Evolutionary conservation across 148 eudicot species (phyloP).

Genomic region (Spergularia marina): DNA sequence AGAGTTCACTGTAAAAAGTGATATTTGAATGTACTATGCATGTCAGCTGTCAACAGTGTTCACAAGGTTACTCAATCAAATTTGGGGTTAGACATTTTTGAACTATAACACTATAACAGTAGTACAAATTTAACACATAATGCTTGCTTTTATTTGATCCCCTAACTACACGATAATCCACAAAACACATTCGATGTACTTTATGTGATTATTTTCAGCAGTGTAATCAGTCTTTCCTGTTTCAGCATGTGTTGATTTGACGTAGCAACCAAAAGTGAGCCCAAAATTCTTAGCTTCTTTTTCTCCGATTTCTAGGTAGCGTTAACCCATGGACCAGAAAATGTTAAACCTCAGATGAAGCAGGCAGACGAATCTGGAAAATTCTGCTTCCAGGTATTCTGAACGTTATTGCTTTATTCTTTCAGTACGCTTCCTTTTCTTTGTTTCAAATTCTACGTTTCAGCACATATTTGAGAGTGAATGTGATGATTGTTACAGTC

Average conservation of each 20-base stretch:
- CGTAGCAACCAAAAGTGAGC: neutral
- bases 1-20: neutral
- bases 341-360: conserved; percentile 92
- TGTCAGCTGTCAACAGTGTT: neutral
- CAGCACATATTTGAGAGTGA: neutral
- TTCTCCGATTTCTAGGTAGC: conserved; percentile 58
- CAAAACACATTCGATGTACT: neutral
- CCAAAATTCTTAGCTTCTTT: conserved; percentile 2
- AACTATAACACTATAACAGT: neutral
- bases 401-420: neutral
- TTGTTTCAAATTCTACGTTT: neutral
- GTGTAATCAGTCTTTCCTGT: neutral
- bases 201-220: neutral
- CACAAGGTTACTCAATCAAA: neutral
- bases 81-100: too few relatives aligned
- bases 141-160: conserved; percentile 3
- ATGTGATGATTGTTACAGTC: neutral
- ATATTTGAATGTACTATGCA: neutral
- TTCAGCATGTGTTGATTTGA: neutral
- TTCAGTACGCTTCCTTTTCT: neutral
- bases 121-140: neutral
- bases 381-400: conserved; percentile 89
- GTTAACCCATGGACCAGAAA: conserved; percentile 98
- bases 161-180: neutral
- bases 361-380: conserved; percentile 63